A percentile compares a stretch with the other conserved stretches of the same genome.
phyloP scores from a whole-genome alignment of 768 basidiomycete genomes.

The Amanita rubescens region DNA sequence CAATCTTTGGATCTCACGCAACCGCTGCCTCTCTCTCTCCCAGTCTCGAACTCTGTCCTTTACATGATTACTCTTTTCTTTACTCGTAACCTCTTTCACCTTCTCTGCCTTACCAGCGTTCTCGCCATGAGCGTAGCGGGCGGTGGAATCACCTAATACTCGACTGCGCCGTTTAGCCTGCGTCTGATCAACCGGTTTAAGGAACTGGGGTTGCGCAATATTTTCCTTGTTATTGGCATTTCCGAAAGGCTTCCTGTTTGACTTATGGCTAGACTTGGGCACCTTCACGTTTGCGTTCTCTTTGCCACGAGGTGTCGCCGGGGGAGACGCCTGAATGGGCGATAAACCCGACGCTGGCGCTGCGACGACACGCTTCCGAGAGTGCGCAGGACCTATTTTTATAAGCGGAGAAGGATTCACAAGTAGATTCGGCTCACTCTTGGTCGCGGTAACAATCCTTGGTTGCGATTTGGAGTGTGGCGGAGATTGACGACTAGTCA shows the following conservation, averaged over 20 bases:
- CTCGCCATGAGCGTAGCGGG: constrained; percentile 3
- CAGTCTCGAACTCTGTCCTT: constrained; percentile 66
- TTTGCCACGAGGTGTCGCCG: constrained; percentile 32
- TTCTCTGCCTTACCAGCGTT: constrained; percentile 9
- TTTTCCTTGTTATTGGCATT: constrained; percentile 20
- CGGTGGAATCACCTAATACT: constrained; percentile 6
- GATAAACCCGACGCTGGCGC: constrained; percentile 33
- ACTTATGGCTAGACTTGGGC: constrained; percentile 15
- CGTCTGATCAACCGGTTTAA: constrained; percentile 10
- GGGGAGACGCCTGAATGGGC: constrained; percentile 50
- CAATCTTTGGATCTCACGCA: constrained; percentile 61
- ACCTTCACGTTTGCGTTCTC: constrained; percentile 23
- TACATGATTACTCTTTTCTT: constrained; percentile 34
- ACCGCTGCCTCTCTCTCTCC: constrained; percentile 62
- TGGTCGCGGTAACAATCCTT: constrained; percentile 28
- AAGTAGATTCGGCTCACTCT: constrained; percentile 16
- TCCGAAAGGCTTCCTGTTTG: constrained; percentile 26
- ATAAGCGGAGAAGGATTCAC: neutral
- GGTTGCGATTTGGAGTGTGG: constrained; percentile 39
- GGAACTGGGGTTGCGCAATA: constrained; percentile 14
- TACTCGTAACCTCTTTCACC: constrained; percentile 9
- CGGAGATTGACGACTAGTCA: constrained; percentile 14
- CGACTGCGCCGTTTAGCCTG: constrained; percentile 6
- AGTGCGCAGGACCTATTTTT: constrained; percentile 18
- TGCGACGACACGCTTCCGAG: constrained; percentile 30